phyloP scores from a whole-genome alignment of 108 stramenopile genomes.

The Pseudonitzschia pungens region DNA sequence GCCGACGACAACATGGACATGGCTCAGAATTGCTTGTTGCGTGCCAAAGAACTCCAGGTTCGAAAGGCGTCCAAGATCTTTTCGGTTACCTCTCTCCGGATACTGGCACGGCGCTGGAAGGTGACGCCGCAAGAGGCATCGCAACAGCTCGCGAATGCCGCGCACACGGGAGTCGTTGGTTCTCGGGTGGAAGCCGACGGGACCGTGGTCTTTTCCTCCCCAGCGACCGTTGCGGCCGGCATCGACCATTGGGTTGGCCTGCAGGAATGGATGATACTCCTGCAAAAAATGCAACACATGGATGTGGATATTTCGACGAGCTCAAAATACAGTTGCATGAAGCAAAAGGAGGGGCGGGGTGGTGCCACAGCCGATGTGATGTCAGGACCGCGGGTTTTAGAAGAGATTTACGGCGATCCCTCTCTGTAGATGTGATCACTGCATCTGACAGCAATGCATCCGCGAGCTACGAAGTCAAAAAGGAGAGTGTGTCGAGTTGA shows the following conservation, averaged over 20 bases:
- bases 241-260: conserved; percentile 5
- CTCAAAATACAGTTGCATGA: conserved; percentile 41
- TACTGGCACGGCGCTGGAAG: conserved; percentile 20
- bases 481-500: too few relatives aligned
- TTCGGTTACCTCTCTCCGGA: conserved; percentile 32
- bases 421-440: too few relatives aligned
- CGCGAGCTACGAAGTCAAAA: too few relatives aligned
- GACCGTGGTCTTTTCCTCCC: conserved; percentile 17
- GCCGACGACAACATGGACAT: conserved; percentile 39
- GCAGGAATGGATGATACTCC: conserved; percentile 32
- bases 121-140: neutral
- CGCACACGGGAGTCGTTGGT: neutral
- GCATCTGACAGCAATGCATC: too few relatives aligned
- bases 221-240: neutral
- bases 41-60: conserved; percentile 32
- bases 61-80: conserved; percentile 28
- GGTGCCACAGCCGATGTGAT: neutral
- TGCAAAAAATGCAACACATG: conserved; percentile 55
- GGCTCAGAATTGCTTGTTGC: conserved; percentile 25
- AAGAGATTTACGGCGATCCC: conserved; percentile 22
- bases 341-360: conserved; percentile 26
- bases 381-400: conserved; percentile 25
- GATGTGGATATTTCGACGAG: conserved; percentile 53
- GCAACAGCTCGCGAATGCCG: conserved; percentile 16
- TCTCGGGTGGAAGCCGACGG: conserved; percentile 32